Conservation (phyloP, 495 filamentous ascomycete species). For the Halenospora varia region DNA sequence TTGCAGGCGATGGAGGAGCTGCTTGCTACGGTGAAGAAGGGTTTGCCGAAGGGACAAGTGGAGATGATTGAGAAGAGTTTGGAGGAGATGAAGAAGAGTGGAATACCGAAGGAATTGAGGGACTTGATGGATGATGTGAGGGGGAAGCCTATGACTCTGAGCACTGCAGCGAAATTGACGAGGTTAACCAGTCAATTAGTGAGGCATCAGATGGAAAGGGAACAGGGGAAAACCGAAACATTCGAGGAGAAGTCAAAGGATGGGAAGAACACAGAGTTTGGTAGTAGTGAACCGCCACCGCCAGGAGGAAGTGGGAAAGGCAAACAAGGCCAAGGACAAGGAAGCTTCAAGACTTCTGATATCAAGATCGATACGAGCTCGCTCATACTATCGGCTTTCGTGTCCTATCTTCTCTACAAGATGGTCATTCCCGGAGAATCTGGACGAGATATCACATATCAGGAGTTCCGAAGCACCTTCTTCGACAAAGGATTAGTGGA, state of each 20-base stretch:
- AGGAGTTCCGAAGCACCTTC: constrained; percentile 89
- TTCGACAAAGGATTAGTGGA: constrained; percentile 94
- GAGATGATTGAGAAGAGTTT: constrained; percentile 38
- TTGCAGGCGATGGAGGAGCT: constrained; percentile 38
- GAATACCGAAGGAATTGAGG: constrained; percentile 45
- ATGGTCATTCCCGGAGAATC: constrained; percentile 61
- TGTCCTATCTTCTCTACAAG: constrained; percentile 59
- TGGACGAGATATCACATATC: constrained; percentile 87
- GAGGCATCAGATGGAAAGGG: constrained; percentile 30
- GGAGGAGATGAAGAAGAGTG: constrained; percentile 43
- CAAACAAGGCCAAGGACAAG: constrained; percentile 30
- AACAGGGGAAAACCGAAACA: too few species aligned
- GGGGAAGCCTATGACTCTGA: constrained; percentile 40
- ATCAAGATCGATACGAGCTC: constrained; percentile 30
- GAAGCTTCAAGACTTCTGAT: constrained; percentile 21
- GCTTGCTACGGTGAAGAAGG: constrained; percentile 39
- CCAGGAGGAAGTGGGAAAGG: constrained; percentile 10
- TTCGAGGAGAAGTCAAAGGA: too few species aligned
- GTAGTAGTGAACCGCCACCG: constrained; percentile 13
- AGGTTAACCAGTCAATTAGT: constrained; percentile 40
- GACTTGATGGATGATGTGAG: constrained; percentile 42
- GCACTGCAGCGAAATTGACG: constrained; percentile 44
- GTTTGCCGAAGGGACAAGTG: constrained; percentile 39
- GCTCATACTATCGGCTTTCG: constrained; percentile 43
- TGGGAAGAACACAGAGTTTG: constrained; percentile 10